Evolutionary conservation across 2,329 filamentous ascomycete genomes (phyloP), one percentile per base, ranked within the genome.

Genomic region (Phoma herbarum): DNA sequence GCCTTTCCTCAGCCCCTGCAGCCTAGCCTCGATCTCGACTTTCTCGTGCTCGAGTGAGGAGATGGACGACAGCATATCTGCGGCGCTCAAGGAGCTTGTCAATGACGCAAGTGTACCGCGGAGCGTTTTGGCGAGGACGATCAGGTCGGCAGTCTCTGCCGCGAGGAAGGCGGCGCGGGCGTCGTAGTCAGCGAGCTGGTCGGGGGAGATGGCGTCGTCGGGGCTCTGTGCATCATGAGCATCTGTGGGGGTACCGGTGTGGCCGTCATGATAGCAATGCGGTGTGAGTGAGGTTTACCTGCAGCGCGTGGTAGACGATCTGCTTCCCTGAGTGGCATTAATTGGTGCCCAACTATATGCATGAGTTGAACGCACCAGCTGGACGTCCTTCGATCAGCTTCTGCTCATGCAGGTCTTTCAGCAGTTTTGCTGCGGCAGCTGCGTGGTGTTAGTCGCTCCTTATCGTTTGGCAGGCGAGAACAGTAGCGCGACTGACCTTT

Each of bases 371-470:
- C 73, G 62, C 66, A 84, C 84, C 84, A 37, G 85, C 80, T 37
- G 79, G 76, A 48, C 83, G 83, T 48, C 84, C 85, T 66, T 85
- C 85, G 41, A 90, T 85, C 64, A 85, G 76, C 11, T 84, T 84
- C 41, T 80, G 81, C 64, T 88, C 85, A 59, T 86, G 83, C 71
- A 90, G 77, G 59, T 89, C 86, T 66, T 86, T 88, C 31, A 90
- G 77, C 29, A 85, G 70, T 73, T 89, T 90, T 26, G 82, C 82
- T 23, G 86, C 82, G 42, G 85, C 80, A 12, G 85, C 85, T 83
- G 69, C 61, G 8, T 60, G 8, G 14, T n/a, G 39, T 72, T 48
- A 74, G 63, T 39, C 18, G 18, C 16, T 23, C 20, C n/a, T 52
- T 33, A 29, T 39, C 39, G 12, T 11, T 9, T 5, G 8, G 12